Base-by-base conservation (phyloP, 2,329 filamentous ascomycete species). In the Cytospora mali region DNA sequence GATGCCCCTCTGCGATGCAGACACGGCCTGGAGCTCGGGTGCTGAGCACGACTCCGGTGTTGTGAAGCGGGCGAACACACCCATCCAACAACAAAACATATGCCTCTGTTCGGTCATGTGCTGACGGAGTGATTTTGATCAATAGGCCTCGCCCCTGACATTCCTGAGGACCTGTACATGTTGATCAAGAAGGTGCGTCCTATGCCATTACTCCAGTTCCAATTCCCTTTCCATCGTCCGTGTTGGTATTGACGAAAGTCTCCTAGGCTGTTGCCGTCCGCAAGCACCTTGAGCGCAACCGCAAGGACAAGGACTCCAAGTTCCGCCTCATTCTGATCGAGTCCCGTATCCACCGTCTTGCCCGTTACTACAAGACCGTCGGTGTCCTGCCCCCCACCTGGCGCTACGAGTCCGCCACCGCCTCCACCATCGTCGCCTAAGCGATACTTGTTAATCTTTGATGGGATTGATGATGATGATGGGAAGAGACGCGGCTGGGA, bases 291-390 rank as follows among this genome's bases (percentile, higher is more conserved):
- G 93, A 97, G 89, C 92, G 92, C 84, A 99, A 99, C 90, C 94
- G 95, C 84, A 99, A 99, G 89, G 95, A 99, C 88, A 96, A 93
- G 87, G 95, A 99, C 88, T 92, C 90, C 87, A 99, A 99, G 88
- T 99, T 99, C 92, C 94, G 95, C 79, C 92, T 99, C 71, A 99
- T 99, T 94, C 91, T 99, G 75, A 96, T 99, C 84, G 95, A 99
- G 88, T 98, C 95, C 79, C 92, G 96, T 84, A 98, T 99, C 83
- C 95, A 99, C 91, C 94, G 95, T 85, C 91, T 99, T 73, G 95
- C 93, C 55, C 71, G 95, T 74, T 98, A 98, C 91, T 99, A 98
- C 92, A 98, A 97, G 91, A 94, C 93, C 79, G 94, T 88, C 77
- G 87, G 86, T 79, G 85, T 89, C 75, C 84, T 89, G 68, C 86